A percentile compares a stretch with the other conserved stretches of the same genome.
Evolutionary conservation across 208 protist genomes (phyloP).

Genomic region (Dictyostelium gargantuum): DNA sequence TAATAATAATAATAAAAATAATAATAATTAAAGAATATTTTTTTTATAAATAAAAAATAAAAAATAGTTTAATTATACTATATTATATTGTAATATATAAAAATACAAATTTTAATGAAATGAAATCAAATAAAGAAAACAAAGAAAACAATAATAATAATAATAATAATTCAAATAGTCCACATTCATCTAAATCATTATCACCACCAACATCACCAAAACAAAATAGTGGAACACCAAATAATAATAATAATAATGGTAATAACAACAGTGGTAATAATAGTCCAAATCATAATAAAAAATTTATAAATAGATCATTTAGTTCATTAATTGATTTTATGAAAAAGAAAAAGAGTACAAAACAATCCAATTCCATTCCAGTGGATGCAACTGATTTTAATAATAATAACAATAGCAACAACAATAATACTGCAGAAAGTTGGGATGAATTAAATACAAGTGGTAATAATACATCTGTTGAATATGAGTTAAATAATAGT

Average conservation of each 20-base stretch:
- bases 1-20: too few species aligned
- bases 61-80: too few species aligned
- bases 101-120: too few species aligned
- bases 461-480: background rate
- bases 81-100: too few species aligned
- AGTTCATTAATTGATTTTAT: background rate
- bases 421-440: background rate
- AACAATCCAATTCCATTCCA: background rate
- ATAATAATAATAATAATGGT: background rate
- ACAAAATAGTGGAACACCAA: background rate
- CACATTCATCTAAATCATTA: background rate
- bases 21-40: too few species aligned
- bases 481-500: background rate
- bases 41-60: too few species aligned
- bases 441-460: background rate
- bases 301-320: background rate
- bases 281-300: background rate
- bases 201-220: background rate
- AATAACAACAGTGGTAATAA: background rate
- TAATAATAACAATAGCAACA: too few species aligned
- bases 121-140: background rate
- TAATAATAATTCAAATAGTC: background rate
- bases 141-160: background rate
- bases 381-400: background rate
- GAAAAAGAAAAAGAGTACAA: background rate